These are phyloP conservation scores for Nitzschia palea DNA, from an alignment of 108 stramenopile genomes.

Conservation along the genomic window DNA sequence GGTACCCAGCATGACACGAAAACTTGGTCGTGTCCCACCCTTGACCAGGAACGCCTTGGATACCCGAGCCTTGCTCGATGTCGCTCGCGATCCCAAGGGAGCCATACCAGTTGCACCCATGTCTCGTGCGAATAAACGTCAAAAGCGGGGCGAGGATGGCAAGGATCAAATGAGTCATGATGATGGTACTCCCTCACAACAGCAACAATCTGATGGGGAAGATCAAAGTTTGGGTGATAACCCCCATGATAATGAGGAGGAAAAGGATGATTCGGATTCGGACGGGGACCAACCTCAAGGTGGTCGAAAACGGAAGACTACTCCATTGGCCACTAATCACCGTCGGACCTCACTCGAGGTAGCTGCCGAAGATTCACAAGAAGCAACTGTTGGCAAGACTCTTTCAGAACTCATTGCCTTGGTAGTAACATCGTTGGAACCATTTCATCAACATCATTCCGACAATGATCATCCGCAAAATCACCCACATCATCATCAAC, in stretches of 20 bases:
- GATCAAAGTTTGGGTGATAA: too few relatives aligned
- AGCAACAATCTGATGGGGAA: too few relatives aligned
- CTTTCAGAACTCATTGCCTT: conserved; percentile 44
- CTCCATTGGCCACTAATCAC: too few relatives aligned
- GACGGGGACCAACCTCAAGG: too few relatives aligned
- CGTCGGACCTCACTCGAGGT: conserved; percentile 29
- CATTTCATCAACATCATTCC: background rate
- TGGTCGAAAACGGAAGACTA: too few relatives aligned
- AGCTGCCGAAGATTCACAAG: conserved; percentile 56
- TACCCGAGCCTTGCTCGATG: conserved; percentile 15
- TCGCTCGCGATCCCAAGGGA: conserved; percentile 27
- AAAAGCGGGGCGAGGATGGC: background rate
- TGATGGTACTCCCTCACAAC: too few relatives aligned
- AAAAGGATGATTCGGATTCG: conserved; percentile 7
- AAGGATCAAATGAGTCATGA: background rate
- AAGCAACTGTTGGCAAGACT: conserved; percentile 43
- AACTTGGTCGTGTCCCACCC: conserved; percentile 50
- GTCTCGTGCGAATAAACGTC: background rate
- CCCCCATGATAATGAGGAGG: conserved; percentile 9
- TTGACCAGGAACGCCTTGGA: conserved; percentile 16
- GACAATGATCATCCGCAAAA: background rate
- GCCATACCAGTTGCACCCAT: background rate
- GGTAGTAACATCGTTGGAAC: conserved; percentile 37
- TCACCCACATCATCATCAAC: background rate
- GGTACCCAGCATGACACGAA: conserved; percentile 52